These are phyloP conservation scores for Penicillium sp. DNA, from an alignment of 2,329 filamentous ascomycete genomes.

Conservation along the genomic window DNA sequence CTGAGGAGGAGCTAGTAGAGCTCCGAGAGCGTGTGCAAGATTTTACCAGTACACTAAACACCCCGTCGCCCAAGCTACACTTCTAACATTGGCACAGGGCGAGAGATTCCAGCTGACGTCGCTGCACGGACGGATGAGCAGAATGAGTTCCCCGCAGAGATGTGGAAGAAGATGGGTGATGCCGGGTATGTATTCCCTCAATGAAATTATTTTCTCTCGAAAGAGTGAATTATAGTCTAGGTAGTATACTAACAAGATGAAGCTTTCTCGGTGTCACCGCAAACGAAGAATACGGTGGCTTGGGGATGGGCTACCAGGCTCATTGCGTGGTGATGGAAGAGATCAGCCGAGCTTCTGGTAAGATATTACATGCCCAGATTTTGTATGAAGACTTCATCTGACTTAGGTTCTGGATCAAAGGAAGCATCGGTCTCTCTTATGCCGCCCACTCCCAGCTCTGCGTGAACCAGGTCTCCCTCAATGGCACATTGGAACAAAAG, in stretches of 20 bases:
- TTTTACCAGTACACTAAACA: slow-evolving; percentile 60
- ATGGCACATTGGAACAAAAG: slow-evolving; percentile 79
- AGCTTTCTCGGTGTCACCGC: slow-evolving; percentile 88
- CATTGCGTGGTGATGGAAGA: slow-evolving; percentile 97
- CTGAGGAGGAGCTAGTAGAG: slow-evolving; percentile 72
- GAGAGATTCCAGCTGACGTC: slow-evolving; percentile 81
- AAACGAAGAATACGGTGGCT: slow-evolving; percentile 84
- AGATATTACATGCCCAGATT: slow-evolving; percentile 15
- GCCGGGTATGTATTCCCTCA: slow-evolving; percentile 57
- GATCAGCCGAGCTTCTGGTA: slow-evolving; percentile 77
- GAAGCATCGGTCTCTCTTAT: slow-evolving; percentile 72
- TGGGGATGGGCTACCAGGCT: slow-evolving; percentile 93
- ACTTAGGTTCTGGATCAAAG: slow-evolving; percentile 19
- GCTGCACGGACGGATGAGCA: slow-evolving; percentile 77
- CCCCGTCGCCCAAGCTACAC: background rate
- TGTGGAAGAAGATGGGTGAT: slow-evolving; percentile 92
- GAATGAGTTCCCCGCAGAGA: slow-evolving; percentile 84
- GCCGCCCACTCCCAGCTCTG: slow-evolving; percentile 95
- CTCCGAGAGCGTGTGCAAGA: slow-evolving; percentile 82
- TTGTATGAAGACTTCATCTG: background rate
- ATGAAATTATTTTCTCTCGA: too few relatives aligned
- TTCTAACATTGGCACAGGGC: slow-evolving; percentile 47
- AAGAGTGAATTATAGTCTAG: background rate
- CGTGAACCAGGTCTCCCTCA: slow-evolving; percentile 92
- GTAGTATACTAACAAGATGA: slow-evolving; percentile 2